Percentiles rank a stretch among this genome's conserved stretches.
phyloP scores from a whole-genome alignment of 2,329 filamentous ascomycete species.

The Pyrenochaeta sp. region DNA sequence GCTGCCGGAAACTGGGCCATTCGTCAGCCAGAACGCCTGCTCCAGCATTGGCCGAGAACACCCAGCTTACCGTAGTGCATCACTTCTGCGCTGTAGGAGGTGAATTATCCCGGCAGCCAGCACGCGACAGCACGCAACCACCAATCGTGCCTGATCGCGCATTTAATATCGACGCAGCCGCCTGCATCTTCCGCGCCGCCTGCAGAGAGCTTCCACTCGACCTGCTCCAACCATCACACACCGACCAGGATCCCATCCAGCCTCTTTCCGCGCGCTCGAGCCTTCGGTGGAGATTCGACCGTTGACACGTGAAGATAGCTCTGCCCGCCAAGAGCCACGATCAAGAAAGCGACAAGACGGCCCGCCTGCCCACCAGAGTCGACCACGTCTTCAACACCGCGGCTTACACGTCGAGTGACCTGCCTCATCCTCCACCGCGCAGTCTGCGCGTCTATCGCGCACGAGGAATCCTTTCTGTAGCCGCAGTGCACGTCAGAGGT shows the following conservation, averaged over 20 bases:
- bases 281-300: neutral
- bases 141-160: slow-evolving; percentile 44
- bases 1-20: slow-evolving; percentile 4
- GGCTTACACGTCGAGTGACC: slow-evolving; percentile 21
- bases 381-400: slow-evolving; percentile 16
- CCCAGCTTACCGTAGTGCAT: slow-evolving; percentile 8
- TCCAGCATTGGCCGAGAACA: neutral
- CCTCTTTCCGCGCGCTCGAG: slow-evolving; percentile 4
- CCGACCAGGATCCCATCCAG: slow-evolving; percentile 4
- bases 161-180: slow-evolving; percentile 20
- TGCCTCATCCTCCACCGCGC: slow-evolving; percentile 30
- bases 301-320: slow-evolving; percentile 48
- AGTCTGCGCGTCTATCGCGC: slow-evolving; percentile 42
- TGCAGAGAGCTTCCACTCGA: slow-evolving; percentile 8
- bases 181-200: slow-evolving; percentile 18
- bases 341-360: slow-evolving; percentile 23
- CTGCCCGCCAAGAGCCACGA: slow-evolving; percentile 35
- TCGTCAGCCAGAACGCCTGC: neutral
- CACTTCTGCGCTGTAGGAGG: slow-evolving; percentile 17
- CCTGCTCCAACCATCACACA: slow-evolving; percentile 2
- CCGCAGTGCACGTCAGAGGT: slow-evolving; percentile 34
- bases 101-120: slow-evolving; percentile 33
- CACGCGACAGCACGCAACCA: slow-evolving; percentile 46
- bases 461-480: slow-evolving; percentile 14
- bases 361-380: slow-evolving; percentile 20